Conservation (phyloP, 768 basidiomycete genomes). For the Chalciporus pseudorubinellus region DNA sequence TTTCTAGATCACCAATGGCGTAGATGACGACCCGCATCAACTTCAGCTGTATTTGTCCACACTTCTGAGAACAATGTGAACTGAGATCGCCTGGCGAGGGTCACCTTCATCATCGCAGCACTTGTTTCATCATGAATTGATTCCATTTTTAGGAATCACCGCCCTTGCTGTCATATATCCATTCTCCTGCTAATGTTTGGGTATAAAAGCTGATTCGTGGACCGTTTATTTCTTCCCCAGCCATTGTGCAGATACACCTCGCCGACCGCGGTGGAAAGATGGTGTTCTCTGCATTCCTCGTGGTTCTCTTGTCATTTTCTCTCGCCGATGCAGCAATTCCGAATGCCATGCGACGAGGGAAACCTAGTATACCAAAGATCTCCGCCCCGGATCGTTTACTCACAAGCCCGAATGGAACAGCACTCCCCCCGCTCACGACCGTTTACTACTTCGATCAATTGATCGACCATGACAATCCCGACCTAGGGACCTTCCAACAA, state of each 20-base stretch:
- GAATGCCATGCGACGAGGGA: conserved; percentile 20
- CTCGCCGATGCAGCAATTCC: conserved; percentile 20
- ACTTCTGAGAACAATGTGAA: no score
- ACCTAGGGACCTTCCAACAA: conserved; percentile 72
- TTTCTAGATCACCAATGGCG: no score
- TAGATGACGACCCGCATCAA: no score
- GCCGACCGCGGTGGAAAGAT: conserved; percentile 5
- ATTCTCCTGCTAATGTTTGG: no score
- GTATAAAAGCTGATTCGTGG: conserved; percentile 8
- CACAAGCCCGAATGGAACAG: conserved; percentile 23
- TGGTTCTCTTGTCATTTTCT: conserved; percentile 8
- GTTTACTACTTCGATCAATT: conserved; percentile 32
- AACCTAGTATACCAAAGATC: conserved; percentile 14
- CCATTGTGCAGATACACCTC: neutral
- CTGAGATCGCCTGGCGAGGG: no score
- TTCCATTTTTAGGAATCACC: neutral
- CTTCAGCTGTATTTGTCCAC: no score
- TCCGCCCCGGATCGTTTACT: conserved; percentile 6
- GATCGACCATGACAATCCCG: conserved; percentile 51
- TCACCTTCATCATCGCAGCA: no score
- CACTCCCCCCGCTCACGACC: conserved; percentile 25
- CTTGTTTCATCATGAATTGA: neutral
- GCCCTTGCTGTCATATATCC: neutral
- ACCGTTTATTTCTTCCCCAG: neutral
- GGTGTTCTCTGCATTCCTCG: conserved; percentile 7